Evolutionary conservation across 2,329 filamentous ascomycete genomes (phyloP), one percentile per base, ranked within the genome.

Genomic region (Alternaria dauci): DNA sequence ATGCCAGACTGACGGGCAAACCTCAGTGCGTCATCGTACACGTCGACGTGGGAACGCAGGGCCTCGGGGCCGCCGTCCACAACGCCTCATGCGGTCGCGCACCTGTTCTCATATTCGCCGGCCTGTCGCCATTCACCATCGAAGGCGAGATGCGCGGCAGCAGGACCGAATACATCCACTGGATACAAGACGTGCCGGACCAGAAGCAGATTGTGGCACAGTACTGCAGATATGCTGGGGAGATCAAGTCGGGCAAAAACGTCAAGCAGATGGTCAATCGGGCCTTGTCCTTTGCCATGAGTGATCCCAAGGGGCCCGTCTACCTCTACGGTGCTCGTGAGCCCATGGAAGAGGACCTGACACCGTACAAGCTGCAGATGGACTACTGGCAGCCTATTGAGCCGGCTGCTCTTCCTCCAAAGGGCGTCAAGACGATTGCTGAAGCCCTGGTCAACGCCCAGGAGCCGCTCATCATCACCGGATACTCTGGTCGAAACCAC

Each of bases 241-340:
- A 96, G 81, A 89, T 96, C 77, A 94, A 93, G 81, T 90, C 90
- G 2, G 92, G 92, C 16, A 87, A 87, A 73, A 96, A 96, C 71
- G 87, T 96, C 61, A 96, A 96, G 83, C 92, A 96, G 81, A 89
- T 96, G 80, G 91, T 96, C 61, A 93, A 93, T 73, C 89, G 93
- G 1, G 93, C 93, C 0, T 78, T 96, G 57, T 91, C 92, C 68
- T 96, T 95, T 72, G 92, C 93, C 0, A 90, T 82, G 48, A 92
- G 88, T 28, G 89, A 90, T 54, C 93, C 93, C 0, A 85, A 89
- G 63, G 93, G 93, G 0, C 93, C 93, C 0, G 91, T 93, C 0
- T 96, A 96, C 69, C 81, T 96, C 4, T 87, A 86, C 57, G 92
- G 90, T 1, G 90, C 91, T 1, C 84, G 93, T 65, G 93, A 96